Evolutionary conservation across 2,329 filamentous ascomycete genomes (phyloP).

Genomic region (Ilyonectria robusta): DNA sequence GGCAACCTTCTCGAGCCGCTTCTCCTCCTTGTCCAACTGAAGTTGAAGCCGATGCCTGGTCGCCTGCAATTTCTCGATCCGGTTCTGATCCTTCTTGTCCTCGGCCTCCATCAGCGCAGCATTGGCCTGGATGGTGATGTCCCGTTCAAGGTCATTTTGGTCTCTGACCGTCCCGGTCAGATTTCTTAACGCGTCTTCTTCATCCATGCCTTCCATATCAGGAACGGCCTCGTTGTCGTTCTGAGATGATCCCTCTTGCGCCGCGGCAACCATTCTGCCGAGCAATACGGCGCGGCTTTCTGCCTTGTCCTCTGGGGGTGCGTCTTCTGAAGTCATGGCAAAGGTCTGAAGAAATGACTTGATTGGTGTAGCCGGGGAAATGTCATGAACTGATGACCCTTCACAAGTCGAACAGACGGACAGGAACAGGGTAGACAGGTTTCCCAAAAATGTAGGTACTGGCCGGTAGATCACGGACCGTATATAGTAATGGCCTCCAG

Average conservation of each 20-base stretch:
- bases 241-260: conserved; percentile 44
- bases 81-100: conserved; percentile 73
- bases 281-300: conserved; percentile 47
- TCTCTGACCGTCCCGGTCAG: conserved; percentile 81
- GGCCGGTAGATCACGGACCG: neutral
- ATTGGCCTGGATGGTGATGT: conserved; percentile 79
- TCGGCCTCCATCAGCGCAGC: conserved; percentile 72
- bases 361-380: neutral
- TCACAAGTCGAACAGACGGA: neutral
- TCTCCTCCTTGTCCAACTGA: conserved; percentile 72
- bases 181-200: conserved; percentile 72
- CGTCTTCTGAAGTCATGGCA: conserved; percentile 49
- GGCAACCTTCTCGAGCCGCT: conserved; percentile 60
- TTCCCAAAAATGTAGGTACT: neutral
- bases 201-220: conserved; percentile 60
- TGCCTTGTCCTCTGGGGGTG: conserved; percentile 34
- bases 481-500: too few species aligned
- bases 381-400: neutral
- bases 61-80: conserved; percentile 71
- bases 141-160: conserved; percentile 91
- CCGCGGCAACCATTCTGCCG: conserved; percentile 50
- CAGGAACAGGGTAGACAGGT: neutral
- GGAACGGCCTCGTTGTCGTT: conserved; percentile 25
- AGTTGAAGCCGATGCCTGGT: conserved; percentile 72
- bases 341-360: neutral